Evolutionary conservation across 345 rosid species (phyloP).

Genomic region (Odontarrhena argentea): DNA sequence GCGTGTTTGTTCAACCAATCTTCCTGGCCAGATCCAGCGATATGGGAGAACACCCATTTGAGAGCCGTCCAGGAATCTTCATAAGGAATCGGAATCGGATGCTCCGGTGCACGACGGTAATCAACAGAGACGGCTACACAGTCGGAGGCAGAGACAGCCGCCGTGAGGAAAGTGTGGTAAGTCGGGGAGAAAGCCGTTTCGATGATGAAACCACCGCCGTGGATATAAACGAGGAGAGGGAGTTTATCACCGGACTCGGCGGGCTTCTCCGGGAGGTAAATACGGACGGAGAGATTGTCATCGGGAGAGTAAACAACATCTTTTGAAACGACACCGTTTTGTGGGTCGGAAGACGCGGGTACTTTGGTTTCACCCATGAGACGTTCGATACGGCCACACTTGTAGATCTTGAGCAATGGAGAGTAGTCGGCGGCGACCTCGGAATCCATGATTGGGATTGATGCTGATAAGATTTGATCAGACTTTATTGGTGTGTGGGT

Average conservation of each 20-base stretch:
- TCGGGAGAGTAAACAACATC: constrained; percentile 47
- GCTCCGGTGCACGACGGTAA: constrained; percentile 67
- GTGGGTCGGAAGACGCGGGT: constrained; percentile 43
- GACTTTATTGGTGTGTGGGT: not conserved
- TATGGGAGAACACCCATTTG: constrained; percentile 60
- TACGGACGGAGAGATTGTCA: constrained; percentile 38
- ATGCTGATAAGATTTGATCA: constrained; percentile 3
- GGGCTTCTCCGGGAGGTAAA: constrained; percentile 44
- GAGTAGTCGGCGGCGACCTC: constrained; percentile 43
- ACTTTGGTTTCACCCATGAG: constrained; percentile 44
- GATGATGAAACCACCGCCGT: constrained; percentile 58
- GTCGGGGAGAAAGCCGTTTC: constrained; percentile 48
- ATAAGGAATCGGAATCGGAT: constrained; percentile 50
- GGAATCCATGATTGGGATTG: constrained; percentile 31
- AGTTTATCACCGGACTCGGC: constrained; percentile 39
- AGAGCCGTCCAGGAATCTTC: constrained; percentile 66
- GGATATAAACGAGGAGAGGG: constrained; percentile 57
- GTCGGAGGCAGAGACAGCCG: constrained; percentile 42
- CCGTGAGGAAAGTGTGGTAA: constrained; percentile 41
- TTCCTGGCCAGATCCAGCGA: constrained; percentile 50
- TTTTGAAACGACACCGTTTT: constrained; percentile 44
- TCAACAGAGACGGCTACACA: constrained; percentile 53
- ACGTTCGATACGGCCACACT: constrained; percentile 58
- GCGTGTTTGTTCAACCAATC: constrained; percentile 53
- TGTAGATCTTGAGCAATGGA: constrained; percentile 42